A percentile compares a stretch with the other conserved stretches of the same genome.
These are phyloP conservation scores for Pichia phayaonensis DNA, from an alignment of 805 yeast species.

Conservation along the genomic window DNA sequence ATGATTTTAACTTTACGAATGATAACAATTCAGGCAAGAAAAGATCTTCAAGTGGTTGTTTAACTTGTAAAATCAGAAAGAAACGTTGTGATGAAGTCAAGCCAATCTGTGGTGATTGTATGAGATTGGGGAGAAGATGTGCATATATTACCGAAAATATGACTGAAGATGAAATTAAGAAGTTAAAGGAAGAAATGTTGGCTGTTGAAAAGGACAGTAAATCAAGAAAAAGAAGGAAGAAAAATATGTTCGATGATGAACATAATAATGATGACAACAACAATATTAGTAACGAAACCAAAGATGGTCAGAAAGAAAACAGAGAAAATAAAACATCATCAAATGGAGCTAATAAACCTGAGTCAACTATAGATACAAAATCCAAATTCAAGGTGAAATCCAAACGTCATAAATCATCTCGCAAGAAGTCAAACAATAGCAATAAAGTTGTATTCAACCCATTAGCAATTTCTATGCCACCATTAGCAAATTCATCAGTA, in stretches of 20 bases:
- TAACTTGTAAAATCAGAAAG: conserved; percentile 61
- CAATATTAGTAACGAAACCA: background rate
- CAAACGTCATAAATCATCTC: background rate
- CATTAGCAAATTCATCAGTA: background rate
- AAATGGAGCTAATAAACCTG: background rate
- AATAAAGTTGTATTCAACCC: conserved; percentile 25
- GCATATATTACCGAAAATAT: conserved; percentile 40
- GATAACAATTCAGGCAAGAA: conserved; percentile 10
- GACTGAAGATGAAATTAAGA: conserved; percentile 32
- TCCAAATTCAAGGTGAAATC: background rate
- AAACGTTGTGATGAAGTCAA: conserved; percentile 46
- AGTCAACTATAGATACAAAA: background rate
- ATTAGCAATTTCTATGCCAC: conserved; percentile 17
- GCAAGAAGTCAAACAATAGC: background rate
- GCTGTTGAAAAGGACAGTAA: conserved; percentile 35
- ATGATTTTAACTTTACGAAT: background rate
- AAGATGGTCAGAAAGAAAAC: background rate
- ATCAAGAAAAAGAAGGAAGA: conserved; percentile 30
- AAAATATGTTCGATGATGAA: conserved; percentile 4
- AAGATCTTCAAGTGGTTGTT: conserved; percentile 53
- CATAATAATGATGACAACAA: background rate
- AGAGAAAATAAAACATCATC: background rate
- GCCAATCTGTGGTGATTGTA: conserved; percentile 46
- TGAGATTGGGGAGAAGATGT: conserved; percentile 38
- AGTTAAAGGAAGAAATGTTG: conserved; percentile 31